Evolutionary conservation across 139 green algal species (phyloP).

Genomic region (Tetradesmus lagerheimii): DNA sequence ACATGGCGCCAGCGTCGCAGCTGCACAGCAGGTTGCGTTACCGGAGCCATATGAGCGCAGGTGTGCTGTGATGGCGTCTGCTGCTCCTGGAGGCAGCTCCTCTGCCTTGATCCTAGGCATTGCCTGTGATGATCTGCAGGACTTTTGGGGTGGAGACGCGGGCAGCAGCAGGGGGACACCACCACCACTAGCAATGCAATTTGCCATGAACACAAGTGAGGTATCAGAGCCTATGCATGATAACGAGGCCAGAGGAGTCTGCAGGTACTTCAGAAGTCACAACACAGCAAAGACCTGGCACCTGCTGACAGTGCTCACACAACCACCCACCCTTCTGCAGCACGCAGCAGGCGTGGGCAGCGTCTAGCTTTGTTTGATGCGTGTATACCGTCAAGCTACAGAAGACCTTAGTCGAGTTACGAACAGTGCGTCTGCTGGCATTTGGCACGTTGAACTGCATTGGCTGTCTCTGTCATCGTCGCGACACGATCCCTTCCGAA

Average conservation of each 20-base stretch:
- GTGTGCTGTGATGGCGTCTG: not conserved
- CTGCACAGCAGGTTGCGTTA: not conserved
- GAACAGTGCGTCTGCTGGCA: not conserved
- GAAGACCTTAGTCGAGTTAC: too few relatives aligned
- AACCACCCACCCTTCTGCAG: not conserved
- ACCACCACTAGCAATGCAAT: too few relatives aligned
- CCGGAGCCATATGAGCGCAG: not conserved
- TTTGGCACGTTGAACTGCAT: not conserved
- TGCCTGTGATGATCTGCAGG: not conserved
- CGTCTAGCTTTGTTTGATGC: not conserved
- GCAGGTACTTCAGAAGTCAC: too few relatives aligned
- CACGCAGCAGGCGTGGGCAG: not conserved
- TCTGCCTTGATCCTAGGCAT: slow-evolving; percentile 17
- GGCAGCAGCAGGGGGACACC: not conserved
- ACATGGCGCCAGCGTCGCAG: not conserved
- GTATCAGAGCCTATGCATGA: too few relatives aligned
- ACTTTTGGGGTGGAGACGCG: not conserved
- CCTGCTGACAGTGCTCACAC: not conserved
- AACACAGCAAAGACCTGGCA: not conserved
- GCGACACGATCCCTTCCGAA: not conserved
- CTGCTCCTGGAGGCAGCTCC: not conserved
- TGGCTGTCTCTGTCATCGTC: not conserved
- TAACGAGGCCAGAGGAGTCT: too few relatives aligned
- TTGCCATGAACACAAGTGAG: too few relatives aligned
- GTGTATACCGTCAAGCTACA: too few relatives aligned